Evolutionary conservation across 495 filamentous ascomycete species (phyloP), one percentile per base, ranked within the genome.

Genomic region (Apiosordaria backusii): DNA sequence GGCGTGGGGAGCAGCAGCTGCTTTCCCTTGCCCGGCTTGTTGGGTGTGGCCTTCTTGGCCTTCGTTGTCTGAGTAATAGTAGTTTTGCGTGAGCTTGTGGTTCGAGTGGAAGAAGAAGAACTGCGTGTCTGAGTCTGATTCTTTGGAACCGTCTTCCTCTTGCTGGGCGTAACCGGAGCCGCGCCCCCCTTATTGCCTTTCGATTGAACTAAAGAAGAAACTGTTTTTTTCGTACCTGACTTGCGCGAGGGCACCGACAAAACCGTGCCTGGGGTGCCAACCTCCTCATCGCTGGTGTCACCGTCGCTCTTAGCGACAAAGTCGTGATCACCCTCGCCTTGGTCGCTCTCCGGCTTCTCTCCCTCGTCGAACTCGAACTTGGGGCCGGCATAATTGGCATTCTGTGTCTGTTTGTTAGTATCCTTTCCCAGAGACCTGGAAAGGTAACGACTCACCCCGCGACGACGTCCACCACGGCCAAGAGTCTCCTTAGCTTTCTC

Each of bases 381-480:
- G 3, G 52, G 52, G n/a, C 22, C 22, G 4, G 52, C 22, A n/a
- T 55, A 55, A 3, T 55, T 55, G n/a, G 52, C 52, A 23, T 19
- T 55, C 52, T 55, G 52, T 21, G 6, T 16, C 7, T 21, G 52
- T 13, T 45, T 13, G 52, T 55, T 55, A 55, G 52, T 55, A 23
- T 55, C 21, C n/a, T 55, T n/a, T 21, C 7, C 22, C n/a, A 23
- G 52, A 35, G 21, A 18, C 24, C 21, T 60, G 19, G 53, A 57
- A 57, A 21, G 3, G 5, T 1, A 22, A 21, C 45, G n/a, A 78
- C 79, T 73, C 75, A 87, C 86, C 65, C 77, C 74, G 55, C 85
- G 77, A 18, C 83, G 82, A 53, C 93, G 84, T 67, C 91, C 93
- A 23, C 96, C 95, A 25, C 94, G 87, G 1, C 96, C 96, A 35